phyloP scores from a whole-genome alignment of 768 basidiomycete species.

The Leccinum imitatum region DNA sequence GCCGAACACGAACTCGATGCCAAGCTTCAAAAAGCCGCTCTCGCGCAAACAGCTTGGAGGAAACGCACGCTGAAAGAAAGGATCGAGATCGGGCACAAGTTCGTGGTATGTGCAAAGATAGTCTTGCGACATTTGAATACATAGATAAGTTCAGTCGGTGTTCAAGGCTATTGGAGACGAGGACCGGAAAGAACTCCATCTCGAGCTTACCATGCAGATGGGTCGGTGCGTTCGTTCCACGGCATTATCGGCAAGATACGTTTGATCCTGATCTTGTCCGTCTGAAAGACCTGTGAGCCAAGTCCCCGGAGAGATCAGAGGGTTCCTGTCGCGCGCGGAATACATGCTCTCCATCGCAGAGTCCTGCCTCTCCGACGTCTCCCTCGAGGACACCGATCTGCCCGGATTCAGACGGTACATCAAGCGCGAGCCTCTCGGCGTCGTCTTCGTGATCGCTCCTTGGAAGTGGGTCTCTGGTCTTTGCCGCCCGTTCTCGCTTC shows the following conservation, averaged over 20 bases:
- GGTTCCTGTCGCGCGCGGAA: conserved; percentile 75
- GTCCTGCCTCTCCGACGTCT: conserved; percentile 68
- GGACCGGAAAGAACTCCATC: conserved; percentile 48
- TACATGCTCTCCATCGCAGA: conserved; percentile 86
- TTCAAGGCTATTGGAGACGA: conserved; percentile 47
- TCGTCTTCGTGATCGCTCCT: conserved; percentile 84
- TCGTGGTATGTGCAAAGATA: conserved; percentile 52
- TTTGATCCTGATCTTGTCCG: background rate
- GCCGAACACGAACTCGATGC: conserved; percentile 26
- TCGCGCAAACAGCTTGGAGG: conserved; percentile 76
- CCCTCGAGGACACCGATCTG: conserved; percentile 72
- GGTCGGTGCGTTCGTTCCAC: conserved; percentile 62
- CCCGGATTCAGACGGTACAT: conserved; percentile 88
- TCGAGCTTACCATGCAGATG: conserved; percentile 87
- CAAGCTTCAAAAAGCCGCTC: conserved; percentile 52
- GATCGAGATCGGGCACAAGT: conserved; percentile 69
- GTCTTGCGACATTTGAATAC: background rate
- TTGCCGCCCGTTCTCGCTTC: background rate
- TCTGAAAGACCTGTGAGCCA: conserved; percentile 74
- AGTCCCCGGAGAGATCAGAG: conserved; percentile 73
- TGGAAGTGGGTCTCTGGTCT: conserved; percentile 70
- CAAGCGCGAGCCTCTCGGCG: conserved; percentile 79
- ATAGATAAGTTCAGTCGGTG: conserved; percentile 37
- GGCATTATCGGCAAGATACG: background rate
- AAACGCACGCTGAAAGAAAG: conserved; percentile 58